phyloP scores from a whole-genome alignment of 2,329 filamentous ascomycete species.

The Tolypocladium tropicale region DNA sequence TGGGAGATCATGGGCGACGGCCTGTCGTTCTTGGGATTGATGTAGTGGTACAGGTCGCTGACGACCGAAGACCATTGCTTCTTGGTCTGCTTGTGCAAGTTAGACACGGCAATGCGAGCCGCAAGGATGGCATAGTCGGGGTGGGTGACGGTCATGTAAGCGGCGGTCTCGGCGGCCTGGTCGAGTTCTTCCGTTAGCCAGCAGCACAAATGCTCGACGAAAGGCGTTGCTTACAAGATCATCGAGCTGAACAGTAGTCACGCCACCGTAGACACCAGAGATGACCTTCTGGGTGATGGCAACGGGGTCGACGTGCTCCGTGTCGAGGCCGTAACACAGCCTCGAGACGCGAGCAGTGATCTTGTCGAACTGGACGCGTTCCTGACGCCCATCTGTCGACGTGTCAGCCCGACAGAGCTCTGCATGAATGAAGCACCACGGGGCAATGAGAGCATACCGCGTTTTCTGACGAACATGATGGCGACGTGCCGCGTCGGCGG shows the following conservation, averaged over 20 bases:
- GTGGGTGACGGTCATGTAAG: slow-evolving; percentile 99
- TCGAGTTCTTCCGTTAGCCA: neutral
- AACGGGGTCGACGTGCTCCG: slow-evolving; percentile 89
- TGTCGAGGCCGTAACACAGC: slow-evolving; percentile 93
- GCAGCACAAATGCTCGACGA: neutral
- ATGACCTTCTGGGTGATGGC: slow-evolving; percentile 99
- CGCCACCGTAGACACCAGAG: slow-evolving; percentile 96
- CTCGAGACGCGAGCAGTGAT: slow-evolving; percentile 97
- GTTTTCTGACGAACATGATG: slow-evolving; percentile 54
- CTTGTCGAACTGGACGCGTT: slow-evolving; percentile 99
- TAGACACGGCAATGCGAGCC: slow-evolving; percentile 95
- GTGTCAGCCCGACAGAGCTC: slow-evolving; percentile 13
- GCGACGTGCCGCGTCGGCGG: slow-evolving; percentile 12
- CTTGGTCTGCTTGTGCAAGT: slow-evolving; percentile 99
- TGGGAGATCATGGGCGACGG: slow-evolving; percentile 90
- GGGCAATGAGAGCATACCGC: slow-evolving; percentile 36
- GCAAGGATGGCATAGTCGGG: slow-evolving; percentile 98
- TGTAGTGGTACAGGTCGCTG: slow-evolving; percentile 85
- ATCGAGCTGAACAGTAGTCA: slow-evolving; percentile 91
- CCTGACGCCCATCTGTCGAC: slow-evolving; percentile 84
- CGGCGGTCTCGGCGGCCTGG: slow-evolving; percentile 94
- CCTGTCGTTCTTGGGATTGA: slow-evolving; percentile 85
- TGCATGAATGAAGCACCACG: neutral
- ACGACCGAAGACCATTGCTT: slow-evolving; percentile 98
- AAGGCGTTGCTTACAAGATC: slow-evolving; percentile 63